These are phyloP conservation scores for Letharia lupina DNA, from an alignment of 495 filamentous ascomycete species.

Conservation along the genomic window DNA sequence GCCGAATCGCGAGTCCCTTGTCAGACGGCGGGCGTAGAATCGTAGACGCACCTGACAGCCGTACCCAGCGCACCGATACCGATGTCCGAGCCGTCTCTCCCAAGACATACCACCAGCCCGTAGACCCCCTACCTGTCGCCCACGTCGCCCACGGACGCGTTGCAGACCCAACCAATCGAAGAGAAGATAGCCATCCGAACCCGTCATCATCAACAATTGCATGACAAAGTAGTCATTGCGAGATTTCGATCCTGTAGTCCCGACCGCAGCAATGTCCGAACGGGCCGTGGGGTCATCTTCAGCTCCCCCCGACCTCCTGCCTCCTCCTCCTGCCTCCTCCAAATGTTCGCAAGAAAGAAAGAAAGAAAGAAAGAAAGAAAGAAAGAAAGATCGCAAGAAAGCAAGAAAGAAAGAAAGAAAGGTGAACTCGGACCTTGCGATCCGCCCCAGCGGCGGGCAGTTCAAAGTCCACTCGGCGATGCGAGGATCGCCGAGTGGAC, in stretches of 20 bases:
- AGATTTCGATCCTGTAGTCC: neutral
- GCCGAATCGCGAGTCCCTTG: neutral
- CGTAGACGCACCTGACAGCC: neutral
- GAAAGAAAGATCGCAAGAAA: no score
- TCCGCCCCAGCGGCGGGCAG: constrained; percentile 11
- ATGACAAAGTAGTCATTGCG: no score
- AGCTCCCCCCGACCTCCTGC: no score
- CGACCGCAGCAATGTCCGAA: constrained; percentile 5
- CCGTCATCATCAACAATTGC: no score
- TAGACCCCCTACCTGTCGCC: no score
- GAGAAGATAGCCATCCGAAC: neutral
- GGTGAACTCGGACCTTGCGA: neutral
- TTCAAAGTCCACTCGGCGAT: no score
- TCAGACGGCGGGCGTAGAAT: neutral
- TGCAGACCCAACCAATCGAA: neutral
- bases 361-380: no score
- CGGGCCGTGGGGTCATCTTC: constrained; percentile 5
- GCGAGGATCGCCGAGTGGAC: neutral
- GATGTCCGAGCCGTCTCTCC: neutral
- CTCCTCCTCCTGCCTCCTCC: neutral
- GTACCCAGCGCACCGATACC: neutral
- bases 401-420: no score
- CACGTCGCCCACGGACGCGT: neutral
- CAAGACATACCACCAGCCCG: neutral
- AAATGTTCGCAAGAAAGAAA: no score